A percentile compares a stretch with the other conserved stretches of the same genome.
phyloP scores from a whole-genome alignment of 208 protist species.

The Leishmania gerbilli region DNA sequence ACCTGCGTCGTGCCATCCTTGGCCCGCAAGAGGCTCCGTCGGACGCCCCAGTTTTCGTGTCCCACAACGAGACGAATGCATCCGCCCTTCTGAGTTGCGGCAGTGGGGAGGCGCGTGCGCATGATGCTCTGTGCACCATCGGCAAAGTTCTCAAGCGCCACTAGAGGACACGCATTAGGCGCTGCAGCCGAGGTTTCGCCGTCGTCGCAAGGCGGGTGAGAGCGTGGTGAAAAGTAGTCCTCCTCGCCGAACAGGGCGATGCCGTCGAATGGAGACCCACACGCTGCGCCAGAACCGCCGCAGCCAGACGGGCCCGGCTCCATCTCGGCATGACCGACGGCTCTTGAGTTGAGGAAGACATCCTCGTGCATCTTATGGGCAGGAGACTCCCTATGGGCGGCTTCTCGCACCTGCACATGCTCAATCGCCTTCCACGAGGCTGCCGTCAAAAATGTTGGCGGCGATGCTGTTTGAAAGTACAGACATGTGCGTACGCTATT shows the following conservation, averaged over 20 bases:
- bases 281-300: background rate
- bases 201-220: background rate
- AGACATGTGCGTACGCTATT: constrained; percentile 82
- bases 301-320: background rate
- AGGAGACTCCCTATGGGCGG: too few species aligned
- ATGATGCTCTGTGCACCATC: constrained; percentile 66
- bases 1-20: background rate
- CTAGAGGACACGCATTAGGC: constrained; percentile 32
- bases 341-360: background rate
- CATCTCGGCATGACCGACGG: background rate
- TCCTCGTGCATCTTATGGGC: too few species aligned
- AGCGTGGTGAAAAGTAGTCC: constrained; percentile 20
- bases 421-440: constrained; percentile 51
- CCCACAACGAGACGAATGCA: constrained; percentile 64
- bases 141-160: constrained; percentile 88
- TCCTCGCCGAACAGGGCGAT: constrained; percentile 46
- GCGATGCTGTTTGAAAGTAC: constrained; percentile 63
- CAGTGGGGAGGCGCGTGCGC: constrained; percentile 39
- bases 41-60: constrained; percentile 88
- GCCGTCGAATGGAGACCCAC: constrained; percentile 10
- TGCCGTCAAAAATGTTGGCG: constrained; percentile 68
- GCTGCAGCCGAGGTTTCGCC: background rate
- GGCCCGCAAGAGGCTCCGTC: constrained; percentile 40
- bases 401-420: constrained; percentile 41
- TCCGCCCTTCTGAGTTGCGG: background rate